phyloP scores from a whole-genome alignment of 2,329 filamentous ascomycete species.

The Didymella arachidicola region DNA sequence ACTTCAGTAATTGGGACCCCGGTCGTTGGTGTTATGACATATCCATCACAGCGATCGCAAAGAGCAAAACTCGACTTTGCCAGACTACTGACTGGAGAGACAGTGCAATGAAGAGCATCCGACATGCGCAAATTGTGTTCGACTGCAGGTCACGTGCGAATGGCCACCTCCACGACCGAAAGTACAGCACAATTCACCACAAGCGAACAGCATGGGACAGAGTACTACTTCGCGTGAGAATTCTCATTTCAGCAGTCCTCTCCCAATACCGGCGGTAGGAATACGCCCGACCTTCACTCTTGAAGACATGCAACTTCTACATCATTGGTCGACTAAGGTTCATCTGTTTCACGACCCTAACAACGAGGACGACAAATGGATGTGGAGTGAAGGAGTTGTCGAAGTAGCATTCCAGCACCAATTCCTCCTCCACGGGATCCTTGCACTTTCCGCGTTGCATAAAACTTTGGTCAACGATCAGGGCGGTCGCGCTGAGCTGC shows the following conservation, averaged over 20 bases:
- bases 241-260: conserved; percentile 23
- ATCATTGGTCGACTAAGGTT: conserved; percentile 40
- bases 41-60: neutral
- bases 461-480: conserved; percentile 32
- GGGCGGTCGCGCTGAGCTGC: conserved; percentile 29
- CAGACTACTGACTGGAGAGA: neutral
- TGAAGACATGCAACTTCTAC: conserved; percentile 38
- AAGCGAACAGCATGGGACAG: conserved; percentile 2
- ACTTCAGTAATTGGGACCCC: conserved; percentile 4
- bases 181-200: neutral
- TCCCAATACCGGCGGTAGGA: conserved; percentile 21
- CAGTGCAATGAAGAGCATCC: conserved; percentile 46
- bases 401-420: conserved; percentile 38
- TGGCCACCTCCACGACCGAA: conserved; percentile 29
- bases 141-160: conserved; percentile 39
- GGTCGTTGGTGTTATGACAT: neutral
- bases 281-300: conserved; percentile 5
- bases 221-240: conserved; percentile 13
- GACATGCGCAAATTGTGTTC: conserved; percentile 41
- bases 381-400: conserved; percentile 33
- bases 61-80: neutral
- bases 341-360: conserved; percentile 29
- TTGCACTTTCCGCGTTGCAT: conserved; percentile 42
- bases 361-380: conserved; percentile 12
- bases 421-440: conserved; percentile 42